These are phyloP conservation scores for Castanea sativa DNA, from an alignment of 306 rosid species.

Conservation along the genomic window DNA sequence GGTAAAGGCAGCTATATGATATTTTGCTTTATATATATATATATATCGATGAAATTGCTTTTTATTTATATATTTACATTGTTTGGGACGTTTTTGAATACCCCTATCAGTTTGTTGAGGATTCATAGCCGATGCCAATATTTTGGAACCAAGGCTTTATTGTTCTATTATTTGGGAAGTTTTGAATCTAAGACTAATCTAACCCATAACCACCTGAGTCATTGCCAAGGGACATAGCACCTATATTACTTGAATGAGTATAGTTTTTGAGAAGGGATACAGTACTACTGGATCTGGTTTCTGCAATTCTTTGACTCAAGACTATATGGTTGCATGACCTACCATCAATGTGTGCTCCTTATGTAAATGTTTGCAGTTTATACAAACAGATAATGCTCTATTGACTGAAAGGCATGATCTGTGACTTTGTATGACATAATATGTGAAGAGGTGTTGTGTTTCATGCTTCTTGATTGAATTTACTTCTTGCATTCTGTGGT, in stretches of 20 bases:
- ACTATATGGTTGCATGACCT: not conserved
- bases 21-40: not conserved
- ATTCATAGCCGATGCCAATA: too few species aligned
- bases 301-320: not conserved
- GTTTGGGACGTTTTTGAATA: too few species aligned
- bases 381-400: not conserved
- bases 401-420: not conserved
- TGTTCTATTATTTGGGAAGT: not conserved
- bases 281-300: not conserved
- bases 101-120: too few species aligned
- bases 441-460: not conserved
- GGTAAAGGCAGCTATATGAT: not conserved
- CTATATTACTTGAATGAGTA: not conserved
- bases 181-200: not conserved
- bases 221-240: not conserved
- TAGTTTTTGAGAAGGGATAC: not conserved
- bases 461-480: not conserved
- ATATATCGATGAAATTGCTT: too few species aligned
- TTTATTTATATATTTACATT: too few species aligned
- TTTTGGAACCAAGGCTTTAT: not conserved
- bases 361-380: not conserved
- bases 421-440: not conserved
- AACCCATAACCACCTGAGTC: not conserved
- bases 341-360: not conserved
- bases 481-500: not conserved